A percentile compares a stretch with the other conserved stretches of the same genome.
Conservation (phyloP, 371 early-diverging fungal species). For the Zancudomyces culisetae region DNA sequence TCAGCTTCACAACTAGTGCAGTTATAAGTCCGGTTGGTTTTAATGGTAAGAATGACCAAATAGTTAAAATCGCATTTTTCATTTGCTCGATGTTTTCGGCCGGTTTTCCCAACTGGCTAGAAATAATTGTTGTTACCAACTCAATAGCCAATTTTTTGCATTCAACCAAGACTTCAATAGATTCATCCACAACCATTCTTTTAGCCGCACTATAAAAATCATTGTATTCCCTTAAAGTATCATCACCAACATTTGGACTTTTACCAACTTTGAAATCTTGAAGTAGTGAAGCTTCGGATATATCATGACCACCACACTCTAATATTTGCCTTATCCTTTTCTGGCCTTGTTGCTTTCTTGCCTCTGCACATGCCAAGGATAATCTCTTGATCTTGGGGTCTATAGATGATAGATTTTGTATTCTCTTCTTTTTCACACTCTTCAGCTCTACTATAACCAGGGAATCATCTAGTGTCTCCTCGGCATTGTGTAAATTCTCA, state of each 20-base stretch:
- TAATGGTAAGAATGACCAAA: conserved; percentile 14
- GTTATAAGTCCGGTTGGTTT: conserved; percentile 10
- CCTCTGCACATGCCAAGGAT: neutral
- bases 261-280: neutral
- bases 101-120: conserved; percentile 2
- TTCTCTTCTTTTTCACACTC: neutral
- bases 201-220: neutral
- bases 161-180: conserved; percentile 7
- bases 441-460: neutral
- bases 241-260: neutral
- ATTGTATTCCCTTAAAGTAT: neutral
- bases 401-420: neutral
- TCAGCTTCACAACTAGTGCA: conserved; percentile 4
- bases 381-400: neutral
- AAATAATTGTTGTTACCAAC: conserved; percentile 3
- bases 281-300: neutral
- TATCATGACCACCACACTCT: too few species aligned
- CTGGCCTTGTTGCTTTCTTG: neutral
- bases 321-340: neutral
- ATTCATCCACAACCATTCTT: conserved; percentile 4
- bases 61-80: conserved; percentile 6
- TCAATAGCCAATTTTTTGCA: neutral
- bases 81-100: conserved; percentile 5
- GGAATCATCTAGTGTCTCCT: neutral
- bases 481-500: neutral